A percentile compares a stretch with the other conserved stretches of the same genome.
Conservation (phyloP, 257 asterid genomes). For the Solanum bulbocastanum region DNA sequence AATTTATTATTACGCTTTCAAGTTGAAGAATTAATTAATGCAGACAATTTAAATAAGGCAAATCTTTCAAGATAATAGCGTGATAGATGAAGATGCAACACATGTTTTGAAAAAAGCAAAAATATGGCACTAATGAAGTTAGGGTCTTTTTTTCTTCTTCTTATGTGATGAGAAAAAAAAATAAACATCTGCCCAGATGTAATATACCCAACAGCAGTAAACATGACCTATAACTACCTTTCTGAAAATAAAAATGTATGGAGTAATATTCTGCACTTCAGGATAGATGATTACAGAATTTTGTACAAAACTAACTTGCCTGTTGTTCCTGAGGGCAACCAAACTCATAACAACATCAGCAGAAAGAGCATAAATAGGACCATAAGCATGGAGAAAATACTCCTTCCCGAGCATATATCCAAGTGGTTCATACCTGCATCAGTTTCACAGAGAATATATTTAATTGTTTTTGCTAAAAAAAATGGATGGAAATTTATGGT, state of each 20-base stretch:
- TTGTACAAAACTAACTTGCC: conserved; percentile 32
- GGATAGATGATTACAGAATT: neutral
- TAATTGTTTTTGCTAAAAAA: neutral
- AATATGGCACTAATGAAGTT: neutral
- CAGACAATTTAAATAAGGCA: neutral
- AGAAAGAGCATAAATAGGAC: conserved; percentile 95
- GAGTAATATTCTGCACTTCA: neutral
- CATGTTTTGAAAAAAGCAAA: neutral
- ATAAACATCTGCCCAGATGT: neutral
- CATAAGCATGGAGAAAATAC: conserved; percentile 93
- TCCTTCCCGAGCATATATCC: conserved; percentile 79
- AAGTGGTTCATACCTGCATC: conserved; percentile 89
- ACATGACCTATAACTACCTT: neutral
- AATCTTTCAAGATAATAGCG: neutral
- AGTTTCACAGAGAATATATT: conserved; percentile 1
- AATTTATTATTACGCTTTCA: neutral
- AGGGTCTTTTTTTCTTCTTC: neutral
- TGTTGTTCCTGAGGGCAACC: conserved; percentile 82
- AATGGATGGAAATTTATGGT: neutral
- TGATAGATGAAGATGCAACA: neutral
- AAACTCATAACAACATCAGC: conserved; percentile 92
- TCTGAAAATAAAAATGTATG: neutral
- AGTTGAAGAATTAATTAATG: neutral
- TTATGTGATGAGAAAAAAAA: neutral
- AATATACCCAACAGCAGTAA: neutral